Conservation (phyloP, 176 grass and related monocot genomes). For the Juncus effusus region DNA sequence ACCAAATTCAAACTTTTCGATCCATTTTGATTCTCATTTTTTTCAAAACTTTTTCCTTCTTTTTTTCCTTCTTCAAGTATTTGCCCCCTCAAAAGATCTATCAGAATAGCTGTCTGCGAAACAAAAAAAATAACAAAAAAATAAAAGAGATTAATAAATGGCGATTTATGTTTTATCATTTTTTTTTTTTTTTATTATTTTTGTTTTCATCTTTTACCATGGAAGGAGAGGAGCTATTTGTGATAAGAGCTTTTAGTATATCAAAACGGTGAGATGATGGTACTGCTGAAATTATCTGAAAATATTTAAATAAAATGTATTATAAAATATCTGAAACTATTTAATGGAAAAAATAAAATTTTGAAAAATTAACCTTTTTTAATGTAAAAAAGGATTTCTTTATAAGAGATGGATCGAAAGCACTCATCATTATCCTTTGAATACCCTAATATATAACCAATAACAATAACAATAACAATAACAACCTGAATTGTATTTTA, state of each 20-base stretch:
- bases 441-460: slow-evolving; percentile 48
- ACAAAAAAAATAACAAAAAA: slow-evolving; percentile 19
- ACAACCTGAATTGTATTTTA: too few relatives aligned
- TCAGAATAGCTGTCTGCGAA: slow-evolving; percentile 75
- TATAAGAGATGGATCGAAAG: slow-evolving; percentile 46
- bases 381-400: slow-evolving; percentile 73
- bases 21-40: slow-evolving; percentile 22
- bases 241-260: slow-evolving; percentile 58
- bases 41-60: slow-evolving; percentile 23
- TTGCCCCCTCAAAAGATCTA: slow-evolving; percentile 68
- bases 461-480: slow-evolving; percentile 26
- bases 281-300: slow-evolving; percentile 65
- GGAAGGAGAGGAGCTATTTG: slow-evolving; percentile 53
- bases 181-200: slow-evolving; percentile 20
- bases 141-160: slow-evolving; percentile 3
- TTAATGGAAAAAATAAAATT: neutral
- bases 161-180: slow-evolving; percentile 18
- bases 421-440: slow-evolving; percentile 70
- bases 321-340: neutral
- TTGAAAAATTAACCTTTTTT: slow-evolving; percentile 42
- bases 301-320: slow-evolving; percentile 24
- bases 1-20: slow-evolving; percentile 33
- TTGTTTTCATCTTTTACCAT: slow-evolving; percentile 42
- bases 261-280: slow-evolving; percentile 67
- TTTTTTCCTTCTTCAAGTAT: slow-evolving; percentile 37